Percentiles rank a stretch among this genome's conserved stretches.
Conservation (phyloP, 2,329 filamentous ascomycete genomes). For the Nothopassalora personata region DNA sequence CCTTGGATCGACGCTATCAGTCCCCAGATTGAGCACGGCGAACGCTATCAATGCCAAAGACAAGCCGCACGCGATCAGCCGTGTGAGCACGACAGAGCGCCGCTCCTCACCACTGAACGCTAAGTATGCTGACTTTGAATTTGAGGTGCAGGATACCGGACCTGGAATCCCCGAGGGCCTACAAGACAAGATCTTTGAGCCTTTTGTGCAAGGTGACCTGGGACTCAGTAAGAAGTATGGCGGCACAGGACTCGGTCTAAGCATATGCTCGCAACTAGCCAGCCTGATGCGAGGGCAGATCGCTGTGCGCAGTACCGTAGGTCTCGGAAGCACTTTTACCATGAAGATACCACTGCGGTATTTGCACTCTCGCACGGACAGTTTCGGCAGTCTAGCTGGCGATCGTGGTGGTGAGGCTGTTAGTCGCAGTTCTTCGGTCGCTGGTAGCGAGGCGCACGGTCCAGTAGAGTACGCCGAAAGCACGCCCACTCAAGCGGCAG, state of each 20-base stretch:
- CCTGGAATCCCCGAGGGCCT: conserved; percentile 76
- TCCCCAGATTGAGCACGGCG: conserved; percentile 32
- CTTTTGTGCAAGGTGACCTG: conserved; percentile 88
- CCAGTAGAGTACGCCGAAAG: conserved; percentile 13
- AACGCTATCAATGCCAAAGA: conserved; percentile 42
- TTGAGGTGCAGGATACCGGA: conserved; percentile 82
- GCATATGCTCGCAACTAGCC: conserved; percentile 83
- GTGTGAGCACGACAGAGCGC: conserved; percentile 14
- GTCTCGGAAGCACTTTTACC: conserved; percentile 72
- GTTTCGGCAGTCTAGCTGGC: conserved; percentile 38
- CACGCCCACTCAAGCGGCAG: conserved; percentile 22
- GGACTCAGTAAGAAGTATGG: conserved; percentile 85
- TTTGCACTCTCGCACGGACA: conserved; percentile 60
- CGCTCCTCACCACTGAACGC: conserved; percentile 49
- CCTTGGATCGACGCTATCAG: conserved; percentile 6
- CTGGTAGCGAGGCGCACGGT: conserved; percentile 12
- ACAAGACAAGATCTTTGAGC: conserved; percentile 82
- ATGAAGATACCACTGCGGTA: conserved; percentile 78
- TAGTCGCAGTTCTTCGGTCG: conserved; percentile 15
- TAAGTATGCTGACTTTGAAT: conserved; percentile 70
- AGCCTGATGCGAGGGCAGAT: conserved; percentile 77
- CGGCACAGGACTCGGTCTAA: conserved; percentile 80
- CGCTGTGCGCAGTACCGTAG: conserved; percentile 63
- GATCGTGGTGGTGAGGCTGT: conserved; percentile 15
- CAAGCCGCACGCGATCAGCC: conserved; percentile 27